Evolutionary conservation across 1,139 yeast species (phyloP).

Genomic region (Yamadazyma friedrichii): DNA sequence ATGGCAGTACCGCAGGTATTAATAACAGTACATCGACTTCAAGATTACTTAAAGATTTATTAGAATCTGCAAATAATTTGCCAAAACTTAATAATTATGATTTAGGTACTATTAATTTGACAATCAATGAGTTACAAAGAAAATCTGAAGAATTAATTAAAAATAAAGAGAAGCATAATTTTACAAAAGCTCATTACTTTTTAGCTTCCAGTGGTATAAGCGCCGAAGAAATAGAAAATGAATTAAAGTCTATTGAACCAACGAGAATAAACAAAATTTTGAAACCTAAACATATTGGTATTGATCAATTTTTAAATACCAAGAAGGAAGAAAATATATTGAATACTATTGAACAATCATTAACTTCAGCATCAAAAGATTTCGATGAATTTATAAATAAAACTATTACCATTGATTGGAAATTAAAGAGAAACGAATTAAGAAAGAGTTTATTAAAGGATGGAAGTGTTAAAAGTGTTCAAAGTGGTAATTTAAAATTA

Average conservation of each 20-base stretch:
- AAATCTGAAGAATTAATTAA: slow-evolving; percentile 64
- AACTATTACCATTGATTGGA: slow-evolving; percentile 83
- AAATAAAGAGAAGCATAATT: slow-evolving; percentile 39
- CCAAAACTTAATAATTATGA: slow-evolving; percentile 62
- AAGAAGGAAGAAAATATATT: slow-evolving; percentile 83
- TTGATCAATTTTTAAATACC: slow-evolving; percentile 59
- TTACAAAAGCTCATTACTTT: slow-evolving; percentile 86
- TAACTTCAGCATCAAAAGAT: slow-evolving; percentile 73
- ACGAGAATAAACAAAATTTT: slow-evolving; percentile 9
- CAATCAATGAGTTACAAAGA: slow-evolving; percentile 73
- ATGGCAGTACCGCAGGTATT: not conserved
- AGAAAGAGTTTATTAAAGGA: slow-evolving; percentile 42
- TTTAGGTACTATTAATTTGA: slow-evolving; percentile 70
- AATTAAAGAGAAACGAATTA: slow-evolving; percentile 67
- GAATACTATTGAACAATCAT: slow-evolving; percentile 79
- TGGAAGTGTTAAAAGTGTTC: slow-evolving; percentile 18
- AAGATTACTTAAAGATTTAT: slow-evolving; percentile 51
- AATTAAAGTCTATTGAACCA: slow-evolving; percentile 44
- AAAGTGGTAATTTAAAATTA: slow-evolving; percentile 21
- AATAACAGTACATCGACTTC: slow-evolving; percentile 4
- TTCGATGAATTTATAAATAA: slow-evolving; percentile 76
- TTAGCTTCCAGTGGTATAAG: slow-evolving; percentile 88
- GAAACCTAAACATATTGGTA: slow-evolving; percentile 19
- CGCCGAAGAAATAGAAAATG: slow-evolving; percentile 81
- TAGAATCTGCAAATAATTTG: slow-evolving; percentile 68